These are phyloP conservation scores for Ceratopteris richardii DNA, from an alignment of 75 land plant genomes.

Conservation along the genomic window DNA sequence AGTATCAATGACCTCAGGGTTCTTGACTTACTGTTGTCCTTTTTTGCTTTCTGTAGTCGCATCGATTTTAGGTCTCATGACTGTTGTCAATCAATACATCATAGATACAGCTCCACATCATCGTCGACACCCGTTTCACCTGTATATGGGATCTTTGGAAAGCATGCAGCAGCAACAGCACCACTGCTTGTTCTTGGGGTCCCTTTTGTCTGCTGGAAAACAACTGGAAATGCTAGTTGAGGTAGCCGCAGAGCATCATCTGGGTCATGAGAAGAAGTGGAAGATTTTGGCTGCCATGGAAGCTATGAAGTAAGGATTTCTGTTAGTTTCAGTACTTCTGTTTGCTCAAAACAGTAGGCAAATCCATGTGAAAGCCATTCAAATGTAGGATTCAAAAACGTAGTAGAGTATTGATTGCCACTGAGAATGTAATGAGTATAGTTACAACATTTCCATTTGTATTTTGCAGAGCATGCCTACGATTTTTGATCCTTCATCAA, in stretches of 20 bases:
- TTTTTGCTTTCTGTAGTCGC: conserved; percentile 48
- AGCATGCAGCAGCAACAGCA: conserved; percentile 15
- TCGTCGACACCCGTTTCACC: not conserved
- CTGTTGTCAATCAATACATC: conserved; percentile 78
- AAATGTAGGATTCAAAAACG: too few species aligned
- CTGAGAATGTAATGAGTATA: too few species aligned
- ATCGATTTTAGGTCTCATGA: conserved; percentile 60
- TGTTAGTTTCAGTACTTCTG: not conserved
- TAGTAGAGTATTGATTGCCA: too few species aligned
- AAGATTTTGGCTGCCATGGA: conserved; percentile 63
- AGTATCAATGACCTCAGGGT: too few species aligned
- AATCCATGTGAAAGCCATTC: too few species aligned
- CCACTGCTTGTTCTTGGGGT: conserved; percentile 48
- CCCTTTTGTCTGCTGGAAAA: conserved; percentile 63
- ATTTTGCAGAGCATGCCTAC: conserved; percentile 58
- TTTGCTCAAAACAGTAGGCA: not conserved
- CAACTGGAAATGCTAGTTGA: conserved; percentile 79
- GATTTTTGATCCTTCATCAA: conserved; percentile 61
- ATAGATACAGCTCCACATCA: conserved; percentile 50
- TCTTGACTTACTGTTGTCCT: too few species aligned
- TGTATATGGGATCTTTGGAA: too few species aligned
- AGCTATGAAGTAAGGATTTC: conserved; percentile 57
- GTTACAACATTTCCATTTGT: too few species aligned
- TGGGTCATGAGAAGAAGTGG: conserved; percentile 81
- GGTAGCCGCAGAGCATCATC: conserved; percentile 60